Evolutionary conservation across 2,329 filamentous ascomycete species (phyloP).

Genomic region (Fusarium sp.): DNA sequence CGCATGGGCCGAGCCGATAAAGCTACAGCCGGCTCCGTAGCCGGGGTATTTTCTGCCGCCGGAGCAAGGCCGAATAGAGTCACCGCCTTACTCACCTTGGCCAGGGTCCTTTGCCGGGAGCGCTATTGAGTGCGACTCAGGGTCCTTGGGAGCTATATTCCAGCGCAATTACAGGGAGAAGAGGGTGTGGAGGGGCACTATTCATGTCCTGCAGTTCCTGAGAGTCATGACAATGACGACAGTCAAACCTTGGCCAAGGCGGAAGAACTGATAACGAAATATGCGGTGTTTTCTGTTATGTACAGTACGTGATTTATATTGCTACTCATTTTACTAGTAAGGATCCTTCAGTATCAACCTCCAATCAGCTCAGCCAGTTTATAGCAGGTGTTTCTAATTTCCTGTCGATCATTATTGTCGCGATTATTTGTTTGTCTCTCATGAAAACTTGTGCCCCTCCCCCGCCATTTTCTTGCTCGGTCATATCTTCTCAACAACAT

Average conservation of each 20-base stretch:
- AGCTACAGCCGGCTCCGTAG: slow-evolving; percentile 37
- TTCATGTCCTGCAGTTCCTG: neutral
- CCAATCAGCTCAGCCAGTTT: slow-evolving; percentile 35
- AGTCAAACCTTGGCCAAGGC: slow-evolving; percentile 20
- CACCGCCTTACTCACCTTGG: slow-evolving; percentile 34
- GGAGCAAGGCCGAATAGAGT: slow-evolving; percentile 10
- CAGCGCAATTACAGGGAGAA: slow-evolving; percentile 16
- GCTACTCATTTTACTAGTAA: slow-evolving; percentile 18
- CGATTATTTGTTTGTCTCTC: slow-evolving; percentile 23
- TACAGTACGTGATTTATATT: slow-evolving; percentile 24
- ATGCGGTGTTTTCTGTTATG: slow-evolving; percentile 33
- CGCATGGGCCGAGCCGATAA: slow-evolving; percentile 39
- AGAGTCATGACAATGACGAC: slow-evolving; percentile 35
- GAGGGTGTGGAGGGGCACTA: slow-evolving; percentile 32
- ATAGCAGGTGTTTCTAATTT: slow-evolving; percentile 28
- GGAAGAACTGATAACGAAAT: slow-evolving; percentile 16
- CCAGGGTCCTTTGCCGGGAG: neutral
- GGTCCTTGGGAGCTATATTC: slow-evolving; percentile 2
- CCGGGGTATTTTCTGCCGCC: slow-evolving; percentile 40
- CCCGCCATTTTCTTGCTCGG: slow-evolving; percentile 36
- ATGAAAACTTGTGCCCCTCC: slow-evolving; percentile 41
- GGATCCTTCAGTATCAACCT: slow-evolving; percentile 15
- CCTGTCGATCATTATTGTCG: slow-evolving; percentile 24
- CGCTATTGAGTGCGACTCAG: slow-evolving; percentile 2
- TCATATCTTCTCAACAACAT: slow-evolving; percentile 27